A percentile compares a stretch with the other conserved stretches of the same genome.
phyloP scores from a whole-genome alignment of 1,139 yeast genomes.

The Ogataea hybrid region DNA sequence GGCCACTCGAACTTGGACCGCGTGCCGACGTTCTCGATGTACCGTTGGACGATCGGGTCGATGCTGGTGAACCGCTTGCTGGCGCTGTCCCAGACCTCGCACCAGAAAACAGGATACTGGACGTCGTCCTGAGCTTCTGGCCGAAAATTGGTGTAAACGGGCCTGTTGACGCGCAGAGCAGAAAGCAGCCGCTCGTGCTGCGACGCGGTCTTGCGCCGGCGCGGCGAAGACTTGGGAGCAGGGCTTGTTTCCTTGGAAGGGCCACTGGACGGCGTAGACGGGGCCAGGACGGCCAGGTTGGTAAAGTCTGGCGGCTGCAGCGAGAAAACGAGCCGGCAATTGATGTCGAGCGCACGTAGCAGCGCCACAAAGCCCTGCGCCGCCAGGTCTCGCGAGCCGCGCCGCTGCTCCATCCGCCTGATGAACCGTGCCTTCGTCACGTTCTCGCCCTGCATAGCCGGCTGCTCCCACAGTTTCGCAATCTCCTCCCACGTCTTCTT shows the following conservation, averaged over 20 bases:
- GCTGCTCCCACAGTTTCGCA: constrained; percentile 13
- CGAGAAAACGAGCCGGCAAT: constrained; percentile 75
- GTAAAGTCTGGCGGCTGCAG: constrained; percentile 90
- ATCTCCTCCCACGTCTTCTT: constrained; percentile 63
- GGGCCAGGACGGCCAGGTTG: constrained; percentile 31
- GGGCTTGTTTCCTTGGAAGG: constrained; percentile 5
- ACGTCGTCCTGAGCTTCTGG: constrained; percentile 15
- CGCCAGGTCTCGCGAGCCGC: constrained; percentile 77
- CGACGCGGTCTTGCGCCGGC: constrained; percentile 9
- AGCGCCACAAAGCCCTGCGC: constrained; percentile 87
- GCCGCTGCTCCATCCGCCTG: constrained; percentile 40
- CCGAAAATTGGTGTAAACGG: constrained; percentile 22
- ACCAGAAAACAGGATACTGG: constrained; percentile 79
- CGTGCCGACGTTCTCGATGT: constrained; percentile 67
- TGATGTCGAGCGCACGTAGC: constrained; percentile 66
- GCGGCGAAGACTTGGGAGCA: constrained; percentile 7
- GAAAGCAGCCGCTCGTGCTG: constrained; percentile 27
- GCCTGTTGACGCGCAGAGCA: constrained; percentile 25
- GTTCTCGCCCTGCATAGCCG: constrained; percentile 2
- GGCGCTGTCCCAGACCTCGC: constrained; percentile 85
- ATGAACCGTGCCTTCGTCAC: constrained; percentile 39
- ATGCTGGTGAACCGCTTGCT: constrained; percentile 77
- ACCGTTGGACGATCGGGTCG: constrained; percentile 68
- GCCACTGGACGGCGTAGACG: neutral
- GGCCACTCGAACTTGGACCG: constrained; percentile 79